Conservation (phyloP, 225 moss, liverwort and hornwort genomes). For the Asterella californica region DNA sequence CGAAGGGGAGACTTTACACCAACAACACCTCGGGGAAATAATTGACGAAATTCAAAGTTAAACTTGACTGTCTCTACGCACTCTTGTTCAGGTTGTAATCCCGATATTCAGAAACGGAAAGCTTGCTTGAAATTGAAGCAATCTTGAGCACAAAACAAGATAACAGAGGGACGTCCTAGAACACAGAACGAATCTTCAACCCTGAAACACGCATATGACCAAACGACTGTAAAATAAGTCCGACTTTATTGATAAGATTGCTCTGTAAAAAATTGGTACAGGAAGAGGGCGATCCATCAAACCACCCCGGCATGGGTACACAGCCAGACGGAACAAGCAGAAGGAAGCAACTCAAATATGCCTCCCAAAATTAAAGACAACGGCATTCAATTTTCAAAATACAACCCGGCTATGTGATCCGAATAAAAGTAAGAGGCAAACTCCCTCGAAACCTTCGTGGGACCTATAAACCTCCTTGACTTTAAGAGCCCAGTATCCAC, state of each 20-base stretch:
- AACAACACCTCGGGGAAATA: not conserved
- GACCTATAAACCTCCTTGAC: not conserved
- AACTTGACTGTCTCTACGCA: not conserved
- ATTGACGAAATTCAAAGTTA: not conserved
- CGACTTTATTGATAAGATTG: not conserved
- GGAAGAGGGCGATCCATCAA: not conserved
- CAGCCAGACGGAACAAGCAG: not conserved
- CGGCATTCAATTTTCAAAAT: not conserved
- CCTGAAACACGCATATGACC: slow-evolving; percentile 3
- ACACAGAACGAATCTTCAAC: not conserved
- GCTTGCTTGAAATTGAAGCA: not conserved
- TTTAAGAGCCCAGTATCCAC: not conserved
- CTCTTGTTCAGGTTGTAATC: not conserved
- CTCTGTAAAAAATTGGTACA: not conserved
- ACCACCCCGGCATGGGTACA: not conserved
- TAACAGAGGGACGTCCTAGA: not conserved
- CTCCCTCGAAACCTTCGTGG: not conserved
- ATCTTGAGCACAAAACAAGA: not conserved
- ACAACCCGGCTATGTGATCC: not conserved
- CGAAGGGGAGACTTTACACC: not conserved
- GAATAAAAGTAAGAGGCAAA: too few species aligned
- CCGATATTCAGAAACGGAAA: not conserved
- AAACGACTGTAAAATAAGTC: too few species aligned
- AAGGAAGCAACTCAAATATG: not conserved
- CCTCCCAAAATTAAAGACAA: not conserved